A percentile compares a stretch with the other conserved stretches of the same genome.
phyloP scores from a whole-genome alignment of 1,284 basidiomycete genomes.

The Cystobasidium sp. region DNA sequence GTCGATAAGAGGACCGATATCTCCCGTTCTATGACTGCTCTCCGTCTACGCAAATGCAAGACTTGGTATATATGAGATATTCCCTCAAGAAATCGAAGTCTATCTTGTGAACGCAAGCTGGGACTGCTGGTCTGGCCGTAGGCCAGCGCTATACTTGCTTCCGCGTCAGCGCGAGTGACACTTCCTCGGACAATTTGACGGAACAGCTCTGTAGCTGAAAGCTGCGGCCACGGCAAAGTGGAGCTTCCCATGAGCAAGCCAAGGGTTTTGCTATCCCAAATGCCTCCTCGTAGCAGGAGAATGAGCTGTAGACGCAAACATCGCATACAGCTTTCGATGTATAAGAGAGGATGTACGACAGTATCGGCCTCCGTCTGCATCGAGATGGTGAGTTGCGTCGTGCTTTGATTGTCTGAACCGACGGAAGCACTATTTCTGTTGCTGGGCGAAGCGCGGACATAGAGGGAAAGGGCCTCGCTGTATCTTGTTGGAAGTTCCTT shows the following conservation, averaged over 20 bases:
- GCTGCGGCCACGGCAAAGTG: conserved; percentile 12
- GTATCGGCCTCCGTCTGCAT: conserved; percentile 45
- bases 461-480: conserved; percentile 7
- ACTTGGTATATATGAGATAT: conserved; percentile 75
- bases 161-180: not conserved
- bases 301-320: conserved; percentile 42
- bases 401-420: not conserved
- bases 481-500: conserved; percentile 29
- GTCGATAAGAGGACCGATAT: conserved; percentile 47
- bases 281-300: conserved; percentile 9
- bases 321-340: conserved; percentile 50
- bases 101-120: conserved; percentile 48
- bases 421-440: not conserved
- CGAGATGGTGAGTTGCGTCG: not conserved
- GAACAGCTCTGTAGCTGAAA: conserved; percentile 8
- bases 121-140: conserved; percentile 9
- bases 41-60: conserved; percentile 80
- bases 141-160: conserved; percentile 5
- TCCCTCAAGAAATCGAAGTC: conserved; percentile 70
- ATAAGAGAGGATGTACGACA: conserved; percentile 49
- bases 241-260: conserved; percentile 2
- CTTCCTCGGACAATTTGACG: not conserved
- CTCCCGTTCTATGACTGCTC: conserved; percentile 81
- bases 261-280: conserved; percentile 10
- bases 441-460: not conserved